Evolutionary conservation across 768 basidiomycete species (phyloP), one percentile per base, ranked within the genome.

Genomic region (Boletus subparvulus): DNA sequence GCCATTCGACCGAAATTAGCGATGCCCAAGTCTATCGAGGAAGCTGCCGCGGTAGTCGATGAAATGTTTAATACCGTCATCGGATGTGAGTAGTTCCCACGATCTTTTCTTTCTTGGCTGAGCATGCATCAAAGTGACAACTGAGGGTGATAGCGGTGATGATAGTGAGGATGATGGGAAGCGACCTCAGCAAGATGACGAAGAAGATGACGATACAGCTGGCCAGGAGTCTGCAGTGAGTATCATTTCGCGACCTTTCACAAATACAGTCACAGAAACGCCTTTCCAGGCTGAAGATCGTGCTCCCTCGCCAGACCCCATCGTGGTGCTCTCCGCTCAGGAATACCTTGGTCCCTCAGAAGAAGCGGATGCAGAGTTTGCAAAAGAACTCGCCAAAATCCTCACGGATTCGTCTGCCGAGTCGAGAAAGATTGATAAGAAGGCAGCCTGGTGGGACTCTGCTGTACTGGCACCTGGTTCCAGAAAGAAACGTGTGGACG

Each of bases 341-440:
- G 92, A 94, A 65, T 77, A 80, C 54, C 77, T 92, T 40, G 93
- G 92, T 8, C 90, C 92, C 1, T 85, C 89, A 10, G 88, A 92
- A 61, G 94, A 95, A 66, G 93, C 90, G 19, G 91, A 96, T 46
- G 90, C 86, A 3, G 96, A 95, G 35, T 99, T 99, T 66, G 91
- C 88, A 10, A 93, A 93, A 69, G 97, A 98, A 69, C 82, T 99
- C 19, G 94, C 96, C 3, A 98, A 91, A 75, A 86, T 99, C 76
- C 86, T 98, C 47, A 93, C 91, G 1, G 93, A 96, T 63, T 87
- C 84, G 16, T 90, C 92, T 17, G 74, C 82, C 0, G 93, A 97
- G 62, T 83, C 88, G 4, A 79, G 92, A 61, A 92, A 89, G 66
- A 85, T 94, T 21, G 94, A 97, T 68, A 89, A 91, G 73, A 92